Base-by-base conservation (phyloP, 768 basidiomycete genomes). In the Leccinum ochraceum region DNA sequence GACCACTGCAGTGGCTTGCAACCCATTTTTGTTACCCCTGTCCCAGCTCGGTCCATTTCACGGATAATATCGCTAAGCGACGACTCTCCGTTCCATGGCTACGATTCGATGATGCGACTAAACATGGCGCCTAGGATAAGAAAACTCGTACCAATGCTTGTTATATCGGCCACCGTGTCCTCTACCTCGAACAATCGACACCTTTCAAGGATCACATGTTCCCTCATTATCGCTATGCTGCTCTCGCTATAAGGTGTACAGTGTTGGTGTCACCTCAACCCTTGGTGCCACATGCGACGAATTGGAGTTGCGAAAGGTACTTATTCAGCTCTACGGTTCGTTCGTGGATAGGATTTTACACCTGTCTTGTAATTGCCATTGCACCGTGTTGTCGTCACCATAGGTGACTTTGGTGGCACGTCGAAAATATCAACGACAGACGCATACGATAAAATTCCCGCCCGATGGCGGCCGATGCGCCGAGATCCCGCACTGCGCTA, bases 201-300 rank as follows among this genome's bases (percentile, higher is more conserved):
- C 88, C 90, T 11, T 97, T 95, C 78, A 82, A 93, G 77, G 85
- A 83, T 82, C 94, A 94, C 75, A 90, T 94, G 71, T 83, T 95
- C 48, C 77, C 95, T 60, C 95, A 94, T 80, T 95, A 86, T 71
- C 91, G 93, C 75, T 93, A 94, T 71, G 79, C 84, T 6, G 78
- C 88, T 56, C 83, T 91, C 17, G 8, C 6, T 3, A 17, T 87
- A 89, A 74, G 93, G 92, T 55, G 84, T 92, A n/a, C 93, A 89
- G 88, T 83, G 94, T 42, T 42, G n/a, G 17, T n/a, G 90, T 96
- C 70, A 95, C 95, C 83, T 93, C 92, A 26, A 91, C 91, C 54
- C 90, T 92, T 66, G 92, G 92, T 59, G 93, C 94, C 42, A 93
- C 95, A 67, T 92, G 90, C 71, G 86, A 91, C 75, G 85, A 85